Conservation (phyloP, 2,329 filamentous ascomycete genomes). For the Teratosphaeria epicoccoides region DNA sequence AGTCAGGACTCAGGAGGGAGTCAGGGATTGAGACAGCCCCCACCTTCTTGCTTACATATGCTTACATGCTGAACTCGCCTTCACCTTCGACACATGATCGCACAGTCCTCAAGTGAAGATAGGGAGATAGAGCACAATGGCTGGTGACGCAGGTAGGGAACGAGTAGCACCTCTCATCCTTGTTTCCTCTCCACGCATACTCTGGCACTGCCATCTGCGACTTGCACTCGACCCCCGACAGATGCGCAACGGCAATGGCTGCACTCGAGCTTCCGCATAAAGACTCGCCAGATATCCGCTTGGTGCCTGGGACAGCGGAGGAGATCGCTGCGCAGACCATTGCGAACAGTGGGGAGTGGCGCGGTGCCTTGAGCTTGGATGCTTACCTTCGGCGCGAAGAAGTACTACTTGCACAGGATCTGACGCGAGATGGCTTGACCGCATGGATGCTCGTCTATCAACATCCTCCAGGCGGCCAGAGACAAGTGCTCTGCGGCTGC, state of each 20-base stretch:
- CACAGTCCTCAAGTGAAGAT: too few species aligned
- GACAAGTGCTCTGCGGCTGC: conserved; percentile 45
- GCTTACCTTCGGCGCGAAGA: conserved; percentile 50
- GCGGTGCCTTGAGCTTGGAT: conserved; percentile 43
- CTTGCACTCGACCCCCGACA: too few species aligned
- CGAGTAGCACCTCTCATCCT: too few species aligned
- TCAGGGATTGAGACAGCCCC: too few species aligned
- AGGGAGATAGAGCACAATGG: too few species aligned
- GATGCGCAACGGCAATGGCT: background rate
- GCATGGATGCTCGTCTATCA: conserved; percentile 50
- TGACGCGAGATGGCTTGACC: conserved; percentile 47
- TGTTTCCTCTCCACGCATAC: background rate
- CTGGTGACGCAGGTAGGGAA: too few species aligned
- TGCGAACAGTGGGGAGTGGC: conserved; percentile 48
- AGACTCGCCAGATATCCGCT: conserved; percentile 40
- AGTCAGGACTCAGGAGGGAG: too few species aligned
- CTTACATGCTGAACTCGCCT: too few species aligned
- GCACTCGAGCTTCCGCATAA: conserved; percentile 31
- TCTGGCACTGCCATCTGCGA: too few species aligned
- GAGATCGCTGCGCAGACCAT: conserved; percentile 44
- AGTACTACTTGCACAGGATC: conserved; percentile 38
- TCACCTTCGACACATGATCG: too few species aligned
- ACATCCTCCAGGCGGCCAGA: conserved; percentile 19
- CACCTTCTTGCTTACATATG: too few species aligned
- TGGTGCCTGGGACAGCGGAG: conserved; percentile 44